Percentiles rank a stretch among this genome's conserved stretches.
Conservation (phyloP, 2,329 filamentous ascomycete genomes). For the Macrophomina phaseolina region DNA sequence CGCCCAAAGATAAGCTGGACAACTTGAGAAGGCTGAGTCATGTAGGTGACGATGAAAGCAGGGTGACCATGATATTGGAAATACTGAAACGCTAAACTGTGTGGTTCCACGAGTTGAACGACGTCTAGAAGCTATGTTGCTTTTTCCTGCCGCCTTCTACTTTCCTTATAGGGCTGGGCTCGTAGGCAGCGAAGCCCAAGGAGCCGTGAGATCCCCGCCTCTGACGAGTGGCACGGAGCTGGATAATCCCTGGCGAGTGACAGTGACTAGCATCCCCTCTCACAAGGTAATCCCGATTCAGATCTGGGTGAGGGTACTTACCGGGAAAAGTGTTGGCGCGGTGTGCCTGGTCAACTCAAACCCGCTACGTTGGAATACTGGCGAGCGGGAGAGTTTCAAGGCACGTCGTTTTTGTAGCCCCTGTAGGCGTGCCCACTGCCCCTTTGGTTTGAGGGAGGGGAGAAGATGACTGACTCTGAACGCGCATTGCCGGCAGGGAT, state of each 20-base stretch:
- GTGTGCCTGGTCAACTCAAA: background rate
- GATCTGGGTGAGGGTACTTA: background rate
- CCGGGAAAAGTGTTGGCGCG: background rate
- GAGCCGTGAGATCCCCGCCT: background rate
- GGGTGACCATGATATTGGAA: background rate
- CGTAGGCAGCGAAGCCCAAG: slow-evolving; percentile 8
- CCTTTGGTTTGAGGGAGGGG: background rate
- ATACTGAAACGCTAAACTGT: background rate
- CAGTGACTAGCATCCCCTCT: background rate
- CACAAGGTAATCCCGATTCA: background rate
- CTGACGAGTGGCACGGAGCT: background rate
- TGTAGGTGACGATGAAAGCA: background rate
- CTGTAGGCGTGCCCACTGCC: slow-evolving; percentile 2
- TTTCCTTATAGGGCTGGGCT: slow-evolving; percentile 1
- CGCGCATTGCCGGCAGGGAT: background rate
- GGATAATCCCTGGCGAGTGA: background rate
- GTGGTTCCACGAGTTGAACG: background rate
- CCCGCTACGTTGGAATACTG: background rate
- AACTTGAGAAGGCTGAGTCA: background rate
- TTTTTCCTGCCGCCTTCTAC: slow-evolving; percentile 1
- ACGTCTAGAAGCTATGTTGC: slow-evolving; percentile 1
- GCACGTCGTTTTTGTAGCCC: slow-evolving; percentile 19
- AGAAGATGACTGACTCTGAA: background rate
- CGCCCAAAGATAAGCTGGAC: background rate
- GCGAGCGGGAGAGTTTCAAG: background rate